phyloP scores from a whole-genome alignment of 805 yeast genomes.

The Starmerella asiatica region DNA sequence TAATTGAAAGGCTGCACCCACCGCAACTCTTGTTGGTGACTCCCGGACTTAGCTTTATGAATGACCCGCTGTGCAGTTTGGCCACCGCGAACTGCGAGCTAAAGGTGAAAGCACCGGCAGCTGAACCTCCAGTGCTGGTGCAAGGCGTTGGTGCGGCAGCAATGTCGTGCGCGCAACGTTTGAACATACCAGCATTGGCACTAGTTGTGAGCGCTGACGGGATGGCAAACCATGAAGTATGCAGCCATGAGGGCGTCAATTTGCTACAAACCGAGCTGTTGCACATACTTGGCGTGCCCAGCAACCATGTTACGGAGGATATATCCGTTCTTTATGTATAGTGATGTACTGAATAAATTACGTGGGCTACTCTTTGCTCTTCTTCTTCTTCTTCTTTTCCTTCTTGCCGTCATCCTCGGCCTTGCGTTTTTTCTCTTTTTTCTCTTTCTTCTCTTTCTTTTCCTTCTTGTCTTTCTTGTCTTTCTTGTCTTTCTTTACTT shows the following conservation, averaged over 20 bases:
- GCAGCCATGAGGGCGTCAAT: constrained; percentile 12
- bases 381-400: constrained; percentile 40
- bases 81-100: not conserved
- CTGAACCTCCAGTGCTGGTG: constrained; percentile 24
- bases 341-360: constrained; percentile 3
- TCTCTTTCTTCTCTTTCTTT: constrained; percentile 36
- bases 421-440: constrained; percentile 31
- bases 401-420: constrained; percentile 33
- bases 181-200: constrained; percentile 19
- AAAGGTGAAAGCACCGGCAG: constrained; percentile 11
- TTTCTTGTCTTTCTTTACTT: constrained; percentile 35
- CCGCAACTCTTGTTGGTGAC: constrained; percentile 9
- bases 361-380: constrained; percentile 34
- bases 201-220: constrained; percentile 26
- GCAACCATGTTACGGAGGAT: constrained; percentile 5
- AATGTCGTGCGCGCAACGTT: constrained; percentile 21
- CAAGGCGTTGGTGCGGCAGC: constrained; percentile 26
- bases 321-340: constrained; percentile 17
- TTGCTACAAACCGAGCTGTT: constrained; percentile 7
- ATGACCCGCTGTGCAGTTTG: constrained; percentile 6
- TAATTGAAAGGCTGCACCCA: constrained; percentile 5
- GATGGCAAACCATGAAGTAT: constrained; percentile 24
- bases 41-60: constrained; percentile 18
- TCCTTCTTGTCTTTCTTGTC: constrained; percentile 42
- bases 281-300: constrained; percentile 2